These are phyloP conservation scores for Boletales sp. DNA, from an alignment of 768 basidiomycete species.

Conservation along the genomic window DNA sequence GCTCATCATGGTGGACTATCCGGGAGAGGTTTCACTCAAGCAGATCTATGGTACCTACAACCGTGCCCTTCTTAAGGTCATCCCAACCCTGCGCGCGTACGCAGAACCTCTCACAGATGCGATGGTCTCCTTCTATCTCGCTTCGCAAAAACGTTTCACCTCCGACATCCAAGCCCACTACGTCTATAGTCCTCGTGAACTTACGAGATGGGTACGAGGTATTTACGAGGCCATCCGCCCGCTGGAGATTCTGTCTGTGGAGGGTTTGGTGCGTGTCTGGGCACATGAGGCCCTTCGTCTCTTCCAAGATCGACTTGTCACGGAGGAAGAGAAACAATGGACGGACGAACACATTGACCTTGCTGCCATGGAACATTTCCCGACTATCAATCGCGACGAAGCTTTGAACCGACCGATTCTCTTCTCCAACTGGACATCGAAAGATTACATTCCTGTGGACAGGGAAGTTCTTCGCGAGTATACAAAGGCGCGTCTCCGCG, in stretches of 20 bases:
- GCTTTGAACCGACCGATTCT: slow-evolving; percentile 87
- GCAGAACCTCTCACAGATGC: slow-evolving; percentile 94
- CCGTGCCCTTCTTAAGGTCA: slow-evolving; percentile 91
- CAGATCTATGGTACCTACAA: slow-evolving; percentile 99
- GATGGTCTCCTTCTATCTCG: slow-evolving; percentile 94
- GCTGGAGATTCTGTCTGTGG: slow-evolving; percentile 87
- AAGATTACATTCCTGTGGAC: slow-evolving; percentile 93
- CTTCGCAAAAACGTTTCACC: slow-evolving; percentile 92
- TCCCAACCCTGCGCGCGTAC: slow-evolving; percentile 90
- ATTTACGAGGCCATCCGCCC: slow-evolving; percentile 97
- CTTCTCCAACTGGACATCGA: slow-evolving; percentile 99
- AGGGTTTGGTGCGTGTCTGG: slow-evolving; percentile 96
- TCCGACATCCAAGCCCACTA: slow-evolving; percentile 98
- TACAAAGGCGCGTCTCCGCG: slow-evolving; percentile 91
- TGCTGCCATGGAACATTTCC: slow-evolving; percentile 87
- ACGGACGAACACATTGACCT: slow-evolving; percentile 90
- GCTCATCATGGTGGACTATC: slow-evolving; percentile 98
- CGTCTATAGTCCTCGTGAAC: slow-evolving; percentile 97
- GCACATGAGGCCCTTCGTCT: slow-evolving; percentile 95
- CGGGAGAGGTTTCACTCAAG: slow-evolving; percentile 92
- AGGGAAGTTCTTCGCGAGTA: slow-evolving; percentile 92
- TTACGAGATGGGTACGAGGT: slow-evolving; percentile 96
- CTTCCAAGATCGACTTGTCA: slow-evolving; percentile 95
- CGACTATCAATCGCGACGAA: slow-evolving; percentile 83
- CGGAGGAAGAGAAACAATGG: slow-evolving; percentile 90